Base-by-base conservation (phyloP, 2,329 filamentous ascomycete species). In the Paraphoma sp. region DNA sequence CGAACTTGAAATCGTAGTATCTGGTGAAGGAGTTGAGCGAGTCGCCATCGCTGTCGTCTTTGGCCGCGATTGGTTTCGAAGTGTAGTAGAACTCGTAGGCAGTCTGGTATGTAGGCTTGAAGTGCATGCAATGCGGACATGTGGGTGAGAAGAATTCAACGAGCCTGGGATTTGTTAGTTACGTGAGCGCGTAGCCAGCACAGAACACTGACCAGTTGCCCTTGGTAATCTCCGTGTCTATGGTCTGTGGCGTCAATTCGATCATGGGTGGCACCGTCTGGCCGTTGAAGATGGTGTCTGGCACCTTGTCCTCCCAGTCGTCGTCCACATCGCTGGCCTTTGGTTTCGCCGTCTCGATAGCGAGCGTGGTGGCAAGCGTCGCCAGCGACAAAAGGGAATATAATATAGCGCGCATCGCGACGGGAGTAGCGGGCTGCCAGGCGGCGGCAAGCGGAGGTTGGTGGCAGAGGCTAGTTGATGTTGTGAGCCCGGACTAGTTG, bases 61-160 rank as follows among this genome's bases (percentile, higher is more conserved):
- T 78, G 49, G 81, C 77, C 9, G 59, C 53, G 28, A 89, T 80
- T 14, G 90, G 89, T 68, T 92, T 89, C 38, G 92, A 95, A 38
- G 93, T 97, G 80, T 92, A 88, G 81, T 97, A 99, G 78, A 89
- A 97, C 80, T 99, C 95, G 82, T 98, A 97, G 12, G 94, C 78
- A 5, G 93, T 97, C 78, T 98, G 93, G 83, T 87, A 97, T 48
- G 87, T 89, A 7, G 95, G 95, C 50, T 91, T 92, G 70, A 92
- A 91, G 48, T 84, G 82, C 74, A 84, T 84, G 80, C 93, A 97
- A 77, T 97, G 92, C 45, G 83, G 84, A 77, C 82, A 84, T 59
- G 77, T 77, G 11, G 82, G 82, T 48, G 81, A 83, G 69, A 76
- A 83, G 74, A 79, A 82, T 66, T 84, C 82, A 51, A 84, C 80